These are phyloP conservation scores for Aspergillus tanneri DNA, from an alignment of 2,329 filamentous ascomycete genomes.

Conservation along the genomic window DNA sequence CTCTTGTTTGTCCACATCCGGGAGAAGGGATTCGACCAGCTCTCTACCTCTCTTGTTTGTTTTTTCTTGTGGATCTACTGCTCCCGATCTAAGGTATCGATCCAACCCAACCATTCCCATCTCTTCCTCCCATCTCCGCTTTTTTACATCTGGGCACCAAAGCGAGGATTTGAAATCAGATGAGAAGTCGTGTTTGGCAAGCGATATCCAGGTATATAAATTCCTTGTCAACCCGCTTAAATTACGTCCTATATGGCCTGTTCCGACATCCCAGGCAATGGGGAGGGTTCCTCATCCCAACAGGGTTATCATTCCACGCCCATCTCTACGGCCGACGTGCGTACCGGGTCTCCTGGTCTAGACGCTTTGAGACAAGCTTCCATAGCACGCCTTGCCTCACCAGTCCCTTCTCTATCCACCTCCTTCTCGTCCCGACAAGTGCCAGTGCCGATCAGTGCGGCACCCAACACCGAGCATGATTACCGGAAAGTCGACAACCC, in stretches of 20 bases:
- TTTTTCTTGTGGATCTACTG: background rate
- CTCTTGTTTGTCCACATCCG: background rate
- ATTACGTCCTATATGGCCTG: constrained; percentile 17
- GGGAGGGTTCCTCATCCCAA: constrained; percentile 38
- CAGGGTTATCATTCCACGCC: constrained; percentile 30
- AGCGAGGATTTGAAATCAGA: background rate
- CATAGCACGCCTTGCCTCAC: constrained; percentile 56
- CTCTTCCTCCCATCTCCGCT: background rate
- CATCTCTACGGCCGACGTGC: constrained; percentile 32
- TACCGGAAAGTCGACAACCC: constrained; percentile 61
- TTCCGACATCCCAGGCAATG: constrained; percentile 35
- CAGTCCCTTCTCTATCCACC: constrained; percentile 50
- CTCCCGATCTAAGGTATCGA: background rate
- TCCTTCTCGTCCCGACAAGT: constrained; percentile 41
- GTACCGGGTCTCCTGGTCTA: constrained; percentile 38
- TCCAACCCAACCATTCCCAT: background rate
- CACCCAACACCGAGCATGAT: constrained; percentile 56
- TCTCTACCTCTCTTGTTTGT: background rate
- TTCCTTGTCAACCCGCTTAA: background rate
- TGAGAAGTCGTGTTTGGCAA: background rate
- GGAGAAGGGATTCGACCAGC: background rate
- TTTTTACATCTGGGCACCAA: background rate
- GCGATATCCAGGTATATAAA: background rate
- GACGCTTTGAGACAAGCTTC: constrained; percentile 53
- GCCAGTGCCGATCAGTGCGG: constrained; percentile 41